Evolutionary conservation across 1,284 basidiomycete species (phyloP).

Genomic region (Filobasidium uniguttulatum): DNA sequence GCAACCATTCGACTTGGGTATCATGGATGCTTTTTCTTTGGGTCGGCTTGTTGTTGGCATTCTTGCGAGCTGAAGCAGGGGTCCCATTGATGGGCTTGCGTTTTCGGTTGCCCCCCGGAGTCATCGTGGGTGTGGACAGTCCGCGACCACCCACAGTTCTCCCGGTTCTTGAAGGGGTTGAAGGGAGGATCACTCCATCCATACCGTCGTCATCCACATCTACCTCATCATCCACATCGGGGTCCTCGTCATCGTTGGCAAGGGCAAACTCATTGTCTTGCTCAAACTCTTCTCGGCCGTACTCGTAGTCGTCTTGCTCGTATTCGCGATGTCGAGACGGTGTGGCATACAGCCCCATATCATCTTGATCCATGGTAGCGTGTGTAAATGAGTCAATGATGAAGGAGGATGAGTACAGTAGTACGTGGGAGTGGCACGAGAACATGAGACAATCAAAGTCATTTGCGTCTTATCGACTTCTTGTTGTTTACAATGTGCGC

Average conservation of each 20-base stretch:
- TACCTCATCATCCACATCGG: conserved; percentile 19
- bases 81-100: conserved; percentile 18
- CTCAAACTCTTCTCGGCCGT: conserved; percentile 12
- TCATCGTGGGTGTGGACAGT: conserved; percentile 7
- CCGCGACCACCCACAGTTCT: conserved; percentile 19
- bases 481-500: too few relatives aligned
- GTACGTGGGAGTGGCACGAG: too few relatives aligned
- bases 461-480: too few relatives aligned
- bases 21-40: conserved; percentile 5
- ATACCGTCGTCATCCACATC: conserved; percentile 16
- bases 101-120: conserved; percentile 15
- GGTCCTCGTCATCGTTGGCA: conserved; percentile 18
- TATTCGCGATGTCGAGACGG: neutral
- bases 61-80: conserved; percentile 16
- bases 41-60: neutral
- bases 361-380: neutral
- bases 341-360: neutral
- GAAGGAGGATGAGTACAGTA: too few relatives aligned
- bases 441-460: too few relatives aligned
- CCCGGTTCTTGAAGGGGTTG: conserved; percentile 18
- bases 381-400: too few relatives aligned
- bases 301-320: neutral
- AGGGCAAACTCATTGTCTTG: conserved; percentile 18
- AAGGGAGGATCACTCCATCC: conserved; percentile 10
- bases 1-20: neutral